phyloP scores from a whole-genome alignment of 176 grass and related monocot genomes.

The barley (Hordeum vulgare) region DNA sequence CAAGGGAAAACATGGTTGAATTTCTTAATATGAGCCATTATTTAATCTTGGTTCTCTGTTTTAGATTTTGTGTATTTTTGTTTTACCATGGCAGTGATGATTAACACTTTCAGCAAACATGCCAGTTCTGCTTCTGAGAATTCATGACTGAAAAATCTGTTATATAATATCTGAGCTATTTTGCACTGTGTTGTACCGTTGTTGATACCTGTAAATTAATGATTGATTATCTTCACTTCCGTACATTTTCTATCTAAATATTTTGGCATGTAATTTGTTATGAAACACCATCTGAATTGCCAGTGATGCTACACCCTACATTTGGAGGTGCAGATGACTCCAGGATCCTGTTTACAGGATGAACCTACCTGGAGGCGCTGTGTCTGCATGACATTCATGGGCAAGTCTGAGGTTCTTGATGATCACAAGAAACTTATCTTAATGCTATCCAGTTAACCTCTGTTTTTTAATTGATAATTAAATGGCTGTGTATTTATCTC shows the following conservation, averaged over 20 bases:
- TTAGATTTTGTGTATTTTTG: too few relatives aligned
- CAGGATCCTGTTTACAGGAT: constrained; percentile 46
- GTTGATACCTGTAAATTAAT: constrained; percentile 23
- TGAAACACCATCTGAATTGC: not conserved
- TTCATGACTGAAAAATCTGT: not conserved
- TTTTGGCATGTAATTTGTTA: not conserved
- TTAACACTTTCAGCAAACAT: constrained; percentile 27
- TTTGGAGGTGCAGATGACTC: constrained; percentile 23
- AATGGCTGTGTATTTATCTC: not conserved
- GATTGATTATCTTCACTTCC: too few relatives aligned
- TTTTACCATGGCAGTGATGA: constrained; percentile 27
- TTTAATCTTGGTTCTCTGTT: not conserved
- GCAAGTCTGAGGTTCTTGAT: constrained; percentile 1
- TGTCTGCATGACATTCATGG: constrained; percentile 15
- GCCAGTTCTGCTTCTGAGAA: not conserved
- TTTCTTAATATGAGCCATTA: constrained; percentile 53
- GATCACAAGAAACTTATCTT: not conserved
- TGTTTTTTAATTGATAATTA: not conserved
- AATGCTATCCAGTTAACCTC: too few relatives aligned
- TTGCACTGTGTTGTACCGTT: not conserved
- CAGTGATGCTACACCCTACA: constrained; percentile 1
- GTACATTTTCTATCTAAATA: too few relatives aligned
- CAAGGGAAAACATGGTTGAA: constrained; percentile 45
- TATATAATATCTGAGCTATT: not conserved
- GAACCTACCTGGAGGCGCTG: constrained; percentile 52